A percentile compares a stretch with the other conserved stretches of the same genome.
phyloP scores from a whole-genome alignment of 129 eudicot species.

The Kitagawia praeruptora region DNA sequence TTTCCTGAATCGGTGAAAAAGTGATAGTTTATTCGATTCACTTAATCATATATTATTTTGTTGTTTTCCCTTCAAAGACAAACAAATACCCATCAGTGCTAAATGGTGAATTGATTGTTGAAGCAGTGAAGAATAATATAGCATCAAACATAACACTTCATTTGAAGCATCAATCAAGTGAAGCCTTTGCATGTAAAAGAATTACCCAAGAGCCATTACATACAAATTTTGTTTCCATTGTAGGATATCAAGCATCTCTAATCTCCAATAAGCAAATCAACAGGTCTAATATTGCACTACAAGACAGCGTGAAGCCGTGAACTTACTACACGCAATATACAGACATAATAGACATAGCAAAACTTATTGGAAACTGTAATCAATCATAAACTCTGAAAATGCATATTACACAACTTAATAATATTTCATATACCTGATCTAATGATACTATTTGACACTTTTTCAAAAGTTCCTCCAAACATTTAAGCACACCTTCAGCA shows the following conservation, averaged over 20 bases:
- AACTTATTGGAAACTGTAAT: not conserved
- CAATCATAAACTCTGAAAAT: not conserved
- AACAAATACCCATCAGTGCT: not conserved
- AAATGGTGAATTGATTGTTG: not conserved
- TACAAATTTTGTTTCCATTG: not conserved
- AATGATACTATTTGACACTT: slow-evolving; percentile 64
- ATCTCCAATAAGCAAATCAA: not conserved
- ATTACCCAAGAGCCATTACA: not conserved
- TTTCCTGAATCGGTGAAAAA: not conserved
- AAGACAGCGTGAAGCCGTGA: not conserved
- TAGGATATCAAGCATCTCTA: not conserved
- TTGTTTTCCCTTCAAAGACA: not conserved
- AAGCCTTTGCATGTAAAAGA: not conserved
- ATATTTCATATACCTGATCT: slow-evolving; percentile 47
- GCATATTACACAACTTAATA: not conserved
- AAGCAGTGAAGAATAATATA: too few species aligned
- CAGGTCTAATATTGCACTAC: not conserved
- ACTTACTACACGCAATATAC: not conserved
- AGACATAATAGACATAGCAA: not conserved
- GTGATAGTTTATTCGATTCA: too few species aligned
- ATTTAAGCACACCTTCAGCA: slow-evolving; percentile 71
- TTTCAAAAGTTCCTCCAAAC: slow-evolving; percentile 69
- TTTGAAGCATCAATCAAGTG: not conserved
- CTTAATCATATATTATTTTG: too few species aligned
- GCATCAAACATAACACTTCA: not conserved